Base-by-base conservation (phyloP, 2,329 filamentous ascomycete species). In the Dryadomyces sulphureus region DNA sequence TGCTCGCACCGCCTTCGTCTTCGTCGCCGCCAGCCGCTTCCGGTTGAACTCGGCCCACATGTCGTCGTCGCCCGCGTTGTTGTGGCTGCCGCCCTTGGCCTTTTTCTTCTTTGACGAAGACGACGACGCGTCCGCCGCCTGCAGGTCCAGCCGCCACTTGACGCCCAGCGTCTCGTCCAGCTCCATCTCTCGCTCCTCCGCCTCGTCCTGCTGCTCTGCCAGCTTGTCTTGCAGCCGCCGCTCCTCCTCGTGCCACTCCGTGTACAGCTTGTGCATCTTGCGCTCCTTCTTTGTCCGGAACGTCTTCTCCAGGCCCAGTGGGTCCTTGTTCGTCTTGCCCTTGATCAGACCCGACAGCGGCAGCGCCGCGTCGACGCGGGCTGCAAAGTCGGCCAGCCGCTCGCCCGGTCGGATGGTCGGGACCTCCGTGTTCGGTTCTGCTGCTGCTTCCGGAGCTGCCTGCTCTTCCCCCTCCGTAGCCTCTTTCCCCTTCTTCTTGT, bases 401-500 rank as follows among this genome's bases (percentile, higher is more conserved):
- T 98, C 92, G 44, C 87, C 86, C 0, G 89, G 88, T 16, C 77
- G 73, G 52, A 96, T 95, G 41, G 75, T 84, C 0, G 79, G 79
- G 3, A 71, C 56, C 22, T 69, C 63, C 12, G 41, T 7, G 20
- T n/a, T 11, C 11, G 38, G 19, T 14, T 11, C 19, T 12, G 12
- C n/a, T n/a, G 17, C 17, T 9, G 14, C n/a, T 14, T 32, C 27
- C 27, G 11, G 11, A 14, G 27, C 11, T 12, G 27, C 21, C 4
- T 24, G 12, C 14, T 56, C 52, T 12, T 41, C 21, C 4, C 39
- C 21, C 14, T 56, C 52, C 8, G 49, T 45, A 24, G 50, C 45
- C 20, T 51, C 52, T 4, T 52, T 43, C 27, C 12, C 24, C 30
- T 53, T 49, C 30, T 52, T 49, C 47, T 58, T 45, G 43, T 47